Base-by-base conservation (phyloP, 768 basidiomycete species). In the Calocybe indica region DNA sequence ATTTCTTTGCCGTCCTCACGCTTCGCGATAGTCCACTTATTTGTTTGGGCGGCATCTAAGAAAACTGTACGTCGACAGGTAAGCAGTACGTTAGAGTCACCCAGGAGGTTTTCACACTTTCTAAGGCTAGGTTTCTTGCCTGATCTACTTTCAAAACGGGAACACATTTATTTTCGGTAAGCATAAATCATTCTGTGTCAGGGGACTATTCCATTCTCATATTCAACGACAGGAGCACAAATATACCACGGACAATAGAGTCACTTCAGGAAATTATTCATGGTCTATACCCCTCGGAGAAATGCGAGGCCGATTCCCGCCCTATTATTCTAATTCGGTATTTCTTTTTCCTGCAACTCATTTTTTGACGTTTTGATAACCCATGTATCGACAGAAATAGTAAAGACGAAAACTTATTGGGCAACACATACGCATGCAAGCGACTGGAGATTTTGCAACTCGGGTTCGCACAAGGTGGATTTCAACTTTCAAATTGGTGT, bases 171-270 rank as follows among this genome's bases (percentile, higher is more conserved):
- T 60, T 83, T 88, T 53, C 71, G 85, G 73, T 79, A 45, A 40
- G 49, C 49, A 5, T 13, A 8, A 22, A 30, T 39, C 33, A 10
- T 32, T 3, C 5, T n/a, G 33, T 29, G n/a, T 42, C 40, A 12
- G 1, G 36, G 14, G 5, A 37, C 33, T 28, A 22, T 8, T 13
- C 41, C 13, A 12, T 28, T 46, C 29, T n/a, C 35, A 37, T 5
- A 10, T n/a, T 15, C 29, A 43, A 37, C 40, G 33, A 41, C 43
- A 82, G 83, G 40, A 84, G 79, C 11, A 92, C 89, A 2, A 85
- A 87, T 57, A 79, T 92, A 61, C 78, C 87, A 0, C 73, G 89
- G 32, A 90, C 88, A 5, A 80, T 83, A 11, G 85, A 90, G 55
- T 82, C 82, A 0, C 63, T 89, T 12, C 82, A 85, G 53, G 81